These are phyloP conservation scores for Fusarium sp. DNA, from an alignment of 2,329 filamentous ascomycete species.

Conservation along the genomic window DNA sequence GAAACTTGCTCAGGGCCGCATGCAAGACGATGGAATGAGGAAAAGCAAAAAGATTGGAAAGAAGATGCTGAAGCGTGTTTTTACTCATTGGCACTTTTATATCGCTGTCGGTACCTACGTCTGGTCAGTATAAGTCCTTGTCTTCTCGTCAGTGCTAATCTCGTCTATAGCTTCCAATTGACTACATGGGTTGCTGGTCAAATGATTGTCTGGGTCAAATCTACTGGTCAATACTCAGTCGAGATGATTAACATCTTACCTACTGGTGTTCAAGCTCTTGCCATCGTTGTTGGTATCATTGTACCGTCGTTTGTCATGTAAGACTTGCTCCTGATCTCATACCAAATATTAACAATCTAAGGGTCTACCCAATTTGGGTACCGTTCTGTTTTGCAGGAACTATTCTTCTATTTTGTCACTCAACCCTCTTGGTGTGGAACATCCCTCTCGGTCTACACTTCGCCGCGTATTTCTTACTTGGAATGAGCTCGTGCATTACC, in stretches of 20 bases:
- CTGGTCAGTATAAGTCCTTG: slow-evolving; percentile 10
- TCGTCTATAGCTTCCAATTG: slow-evolving; percentile 28
- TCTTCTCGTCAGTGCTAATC: background rate
- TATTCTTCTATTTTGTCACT: slow-evolving; percentile 42
- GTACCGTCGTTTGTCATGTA: slow-evolving; percentile 43
- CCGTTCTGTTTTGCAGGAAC: slow-evolving; percentile 45
- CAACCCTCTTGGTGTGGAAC: slow-evolving; percentile 43
- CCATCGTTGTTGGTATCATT: slow-evolving; percentile 47
- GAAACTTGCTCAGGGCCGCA: slow-evolving; percentile 44
- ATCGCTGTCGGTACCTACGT: slow-evolving; percentile 45
- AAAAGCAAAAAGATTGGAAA: slow-evolving; percentile 44
- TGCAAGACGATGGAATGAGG: slow-evolving; percentile 42
- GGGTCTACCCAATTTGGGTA: slow-evolving; percentile 46
- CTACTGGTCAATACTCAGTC: slow-evolving; percentile 35
- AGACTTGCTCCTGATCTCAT: too few species aligned
- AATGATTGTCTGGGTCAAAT: slow-evolving; percentile 49
- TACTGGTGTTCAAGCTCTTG: slow-evolving; percentile 45
- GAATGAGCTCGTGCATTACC: slow-evolving; percentile 42
- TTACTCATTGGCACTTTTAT: slow-evolving; percentile 48
- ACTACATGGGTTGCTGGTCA: slow-evolving; percentile 45
- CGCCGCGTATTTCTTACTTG: slow-evolving; percentile 34
- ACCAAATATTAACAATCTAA: too few species aligned
- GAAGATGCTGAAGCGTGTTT: slow-evolving; percentile 47
- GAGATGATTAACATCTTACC: slow-evolving; percentile 47
- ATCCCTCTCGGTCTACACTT: slow-evolving; percentile 44